These are phyloP conservation scores for Boletales sp. DNA, from an alignment of 768 basidiomycete species.

Conservation along the genomic window DNA sequence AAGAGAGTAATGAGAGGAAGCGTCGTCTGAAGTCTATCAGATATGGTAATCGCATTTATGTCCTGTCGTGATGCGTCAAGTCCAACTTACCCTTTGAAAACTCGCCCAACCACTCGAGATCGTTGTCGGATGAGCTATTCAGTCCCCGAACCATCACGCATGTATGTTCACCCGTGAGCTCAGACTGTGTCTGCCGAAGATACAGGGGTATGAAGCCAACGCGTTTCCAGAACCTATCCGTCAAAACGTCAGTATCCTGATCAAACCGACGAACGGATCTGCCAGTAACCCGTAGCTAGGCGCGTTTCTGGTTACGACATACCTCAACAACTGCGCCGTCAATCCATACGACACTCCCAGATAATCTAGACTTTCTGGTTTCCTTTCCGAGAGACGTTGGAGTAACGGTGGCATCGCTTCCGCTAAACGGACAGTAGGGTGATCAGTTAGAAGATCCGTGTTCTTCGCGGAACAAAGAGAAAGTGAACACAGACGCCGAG, in stretches of 20 bases:
- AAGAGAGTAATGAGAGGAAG: constrained; percentile 86
- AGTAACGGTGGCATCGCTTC: constrained; percentile 89
- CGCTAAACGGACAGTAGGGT: constrained; percentile 65
- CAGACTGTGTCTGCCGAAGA: constrained; percentile 88
- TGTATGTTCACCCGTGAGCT: constrained; percentile 94
- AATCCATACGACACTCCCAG: constrained; percentile 96
- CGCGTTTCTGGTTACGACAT: constrained; percentile 3
- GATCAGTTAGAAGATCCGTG: constrained; percentile 70
- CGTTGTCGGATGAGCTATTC: constrained; percentile 57
- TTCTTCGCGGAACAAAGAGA: constrained; percentile 28
- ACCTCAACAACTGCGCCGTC: constrained; percentile 80
- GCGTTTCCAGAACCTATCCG: constrained; percentile 87
- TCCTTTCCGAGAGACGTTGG: constrained; percentile 83
- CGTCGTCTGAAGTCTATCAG: constrained; percentile 85
- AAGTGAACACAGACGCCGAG: background rate
- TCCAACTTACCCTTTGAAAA: constrained; percentile 70
- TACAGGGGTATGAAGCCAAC: constrained; percentile 90
- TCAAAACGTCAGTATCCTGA: background rate
- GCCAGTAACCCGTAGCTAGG: too few species aligned
- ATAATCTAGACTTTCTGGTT: constrained; percentile 89
- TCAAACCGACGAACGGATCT: background rate
- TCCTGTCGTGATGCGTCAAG: background rate
- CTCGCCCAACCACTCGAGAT: constrained; percentile 81
- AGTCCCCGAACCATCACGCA: constrained; percentile 93
- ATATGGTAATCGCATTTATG: background rate